Evolutionary conservation across 2,329 filamentous ascomycete species (phyloP).

Genomic region (Tolypocladium cylindrosporum): DNA sequence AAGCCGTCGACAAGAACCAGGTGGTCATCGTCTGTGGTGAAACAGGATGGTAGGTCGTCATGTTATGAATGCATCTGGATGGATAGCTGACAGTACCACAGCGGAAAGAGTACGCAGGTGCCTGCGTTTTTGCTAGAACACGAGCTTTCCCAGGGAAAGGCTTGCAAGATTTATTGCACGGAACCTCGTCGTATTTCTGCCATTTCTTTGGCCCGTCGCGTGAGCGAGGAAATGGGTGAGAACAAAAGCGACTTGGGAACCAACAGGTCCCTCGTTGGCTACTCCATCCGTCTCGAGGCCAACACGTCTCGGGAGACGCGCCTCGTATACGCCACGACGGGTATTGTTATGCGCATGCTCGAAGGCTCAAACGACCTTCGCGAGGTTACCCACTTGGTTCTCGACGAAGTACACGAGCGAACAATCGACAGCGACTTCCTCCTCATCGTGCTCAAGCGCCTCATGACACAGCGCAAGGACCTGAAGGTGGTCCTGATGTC

Average conservation of each 20-base stretch:
- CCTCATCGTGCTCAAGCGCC: slow-evolving; percentile 78
- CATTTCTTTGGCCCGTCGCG: slow-evolving; percentile 83
- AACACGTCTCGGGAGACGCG: slow-evolving; percentile 74
- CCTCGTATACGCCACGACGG: slow-evolving; percentile 78
- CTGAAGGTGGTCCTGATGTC: slow-evolving; percentile 96
- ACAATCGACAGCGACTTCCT: slow-evolving; percentile 96
- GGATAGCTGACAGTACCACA: slow-evolving; percentile 16
- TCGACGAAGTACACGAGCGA: slow-evolving; percentile 97
- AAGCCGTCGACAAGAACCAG: slow-evolving; percentile 67
- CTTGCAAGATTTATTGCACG: slow-evolving; percentile 91
- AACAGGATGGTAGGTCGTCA: slow-evolving; percentile 60
- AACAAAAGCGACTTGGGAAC: slow-evolving; percentile 74
- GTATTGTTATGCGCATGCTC: slow-evolving; percentile 97
- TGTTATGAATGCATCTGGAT: not conserved
- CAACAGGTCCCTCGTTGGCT: slow-evolving; percentile 75
- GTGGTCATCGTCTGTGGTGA: slow-evolving; percentile 93
- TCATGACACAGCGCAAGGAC: slow-evolving; percentile 67
- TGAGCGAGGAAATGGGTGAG: slow-evolving; percentile 92
- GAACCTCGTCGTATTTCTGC: slow-evolving; percentile 94
- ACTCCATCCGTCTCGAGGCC: slow-evolving; percentile 86
- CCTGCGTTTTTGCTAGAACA: slow-evolving; percentile 88
- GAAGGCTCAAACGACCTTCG: slow-evolving; percentile 78
- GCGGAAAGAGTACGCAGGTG: slow-evolving; percentile 95
- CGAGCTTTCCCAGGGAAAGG: slow-evolving; percentile 66
- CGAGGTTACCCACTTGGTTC: slow-evolving; percentile 85